phyloP scores from a whole-genome alignment of 2,329 filamentous ascomycete species.

The Dissoconium aciculare region DNA sequence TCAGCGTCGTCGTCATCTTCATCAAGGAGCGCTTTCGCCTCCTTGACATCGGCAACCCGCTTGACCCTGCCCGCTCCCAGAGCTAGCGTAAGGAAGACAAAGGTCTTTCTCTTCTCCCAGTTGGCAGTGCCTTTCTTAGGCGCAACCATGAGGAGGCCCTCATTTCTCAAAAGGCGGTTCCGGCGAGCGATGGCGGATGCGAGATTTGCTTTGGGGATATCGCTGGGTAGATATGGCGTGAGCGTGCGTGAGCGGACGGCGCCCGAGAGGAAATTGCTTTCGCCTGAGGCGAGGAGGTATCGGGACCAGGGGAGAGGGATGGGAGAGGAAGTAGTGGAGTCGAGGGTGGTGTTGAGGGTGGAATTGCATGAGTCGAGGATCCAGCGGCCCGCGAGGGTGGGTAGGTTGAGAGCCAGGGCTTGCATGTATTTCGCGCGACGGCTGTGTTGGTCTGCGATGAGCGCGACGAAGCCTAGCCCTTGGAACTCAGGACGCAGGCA shows the following conservation, averaged over 20 bases:
- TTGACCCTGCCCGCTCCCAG: constrained; percentile 56
- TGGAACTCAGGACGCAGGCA: constrained; percentile 37
- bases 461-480: constrained; percentile 58
- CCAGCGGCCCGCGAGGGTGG: constrained; percentile 75
- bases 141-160: constrained; percentile 56
- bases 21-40: constrained; percentile 46
- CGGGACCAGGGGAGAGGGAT: constrained; percentile 56
- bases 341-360: constrained; percentile 8
- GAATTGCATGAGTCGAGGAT: constrained; percentile 51
- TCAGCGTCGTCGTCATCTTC: constrained; percentile 33
- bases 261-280: constrained; percentile 60
- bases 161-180: constrained; percentile 29
- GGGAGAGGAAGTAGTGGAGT: constrained; percentile 35
- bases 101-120: constrained; percentile 49
- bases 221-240: constrained; percentile 34
- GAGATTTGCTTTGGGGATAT: too few species aligned
- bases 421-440: constrained; percentile 88
- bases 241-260: constrained; percentile 63
- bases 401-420: constrained; percentile 75
- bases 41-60: constrained; percentile 48
- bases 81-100: constrained; percentile 65
- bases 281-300: constrained; percentile 75
- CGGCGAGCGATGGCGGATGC: constrained; percentile 42
- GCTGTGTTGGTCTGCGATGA: constrained; percentile 76
- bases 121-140: constrained; percentile 44